A percentile compares a stretch with the other conserved stretches of the same genome.
Evolutionary conservation across 768 basidiomycete genomes (phyloP).

Genomic region (Xerocomellus chrysenteron): DNA sequence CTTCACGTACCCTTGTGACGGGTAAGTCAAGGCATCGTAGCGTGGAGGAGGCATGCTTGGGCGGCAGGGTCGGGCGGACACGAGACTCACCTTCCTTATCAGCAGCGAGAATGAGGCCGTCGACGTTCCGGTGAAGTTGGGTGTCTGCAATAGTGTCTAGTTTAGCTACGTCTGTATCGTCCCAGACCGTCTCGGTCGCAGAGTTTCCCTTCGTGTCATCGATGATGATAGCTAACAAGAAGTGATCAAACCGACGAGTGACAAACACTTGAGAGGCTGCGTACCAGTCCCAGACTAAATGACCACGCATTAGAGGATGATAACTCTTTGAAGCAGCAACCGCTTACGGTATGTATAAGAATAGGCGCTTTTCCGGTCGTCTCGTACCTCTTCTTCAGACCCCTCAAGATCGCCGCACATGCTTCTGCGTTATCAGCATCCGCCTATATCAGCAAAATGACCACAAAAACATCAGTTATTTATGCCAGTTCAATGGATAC

Average conservation of each 20-base stretch:
- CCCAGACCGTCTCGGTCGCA: slow-evolving; percentile 40
- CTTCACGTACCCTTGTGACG: slow-evolving; percentile 17
- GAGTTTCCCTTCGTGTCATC: slow-evolving; percentile 47
- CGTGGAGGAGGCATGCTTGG: no score
- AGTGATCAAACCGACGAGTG: neutral
- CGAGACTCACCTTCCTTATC: slow-evolving; percentile 44
- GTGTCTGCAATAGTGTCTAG: slow-evolving; percentile 46
- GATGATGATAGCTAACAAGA: slow-evolving; percentile 36
- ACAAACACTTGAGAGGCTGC: neutral
- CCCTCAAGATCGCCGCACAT: slow-evolving; percentile 47
- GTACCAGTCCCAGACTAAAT: slow-evolving; percentile 51
- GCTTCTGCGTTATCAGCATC: slow-evolving; percentile 48
- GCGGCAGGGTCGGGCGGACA: neutral
- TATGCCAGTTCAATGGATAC: neutral
- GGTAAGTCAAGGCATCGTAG: neutral
- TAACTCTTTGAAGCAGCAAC: neutral
- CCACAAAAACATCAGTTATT: neutral
- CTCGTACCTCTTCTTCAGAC: slow-evolving; percentile 47
- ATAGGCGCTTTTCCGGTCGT: slow-evolving; percentile 43
- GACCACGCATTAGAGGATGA: neutral
- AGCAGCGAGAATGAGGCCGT: slow-evolving; percentile 44
- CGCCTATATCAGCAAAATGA: slow-evolving; percentile 30
- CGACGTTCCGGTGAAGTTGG: slow-evolving; percentile 51
- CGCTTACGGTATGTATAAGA: slow-evolving; percentile 62
- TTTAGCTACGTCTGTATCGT: slow-evolving; percentile 47